Evolutionary conservation across 2,329 filamentous ascomycete species (phyloP), one percentile per base, ranked within the genome.

Genomic region (Juglanconis juglandina): DNA sequence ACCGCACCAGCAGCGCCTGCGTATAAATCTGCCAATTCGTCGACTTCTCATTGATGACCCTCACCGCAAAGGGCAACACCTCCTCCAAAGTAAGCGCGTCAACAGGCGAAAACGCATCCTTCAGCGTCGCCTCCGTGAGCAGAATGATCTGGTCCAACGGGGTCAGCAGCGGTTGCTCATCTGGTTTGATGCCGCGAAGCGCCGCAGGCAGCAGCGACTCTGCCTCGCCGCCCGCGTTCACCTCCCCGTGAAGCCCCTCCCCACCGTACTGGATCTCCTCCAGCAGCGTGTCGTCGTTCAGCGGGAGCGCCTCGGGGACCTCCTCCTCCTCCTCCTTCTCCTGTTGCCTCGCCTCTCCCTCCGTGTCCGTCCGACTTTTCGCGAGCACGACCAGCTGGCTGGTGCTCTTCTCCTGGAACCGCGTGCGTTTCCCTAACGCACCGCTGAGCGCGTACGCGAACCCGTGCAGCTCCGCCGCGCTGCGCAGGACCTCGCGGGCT

Each of bases 11-110:
- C 8, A 99, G 79, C 0, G 92, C 95, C 71, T 98, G 93, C 0
- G 95, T 97, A 71, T 98, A 98, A 39, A 97, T 88, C 72, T 98
- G 95, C 95, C 95, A 99, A 73, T 98, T 99, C 1, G 92, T 94
- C 50, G 90, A 90, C 66, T 94, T 93, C 63, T 95, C 92, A 8
- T 90, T 85, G 1, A 99, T 81, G 0, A 98, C 95, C 46, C 95
- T 86, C 1, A 88, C 89, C 0, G 95, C 95, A 71, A 94, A 99
- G 0, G 95, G 95, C 1, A 96, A 76, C 4, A 96, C 94, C 71
- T 98, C 92, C 75, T 98, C 93, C n/a, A 92, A 84, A 0, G 93
- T 98, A 1, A 99, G 79, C 0, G 90, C 88, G 71, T 98, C 89
- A 1, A 87, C 81, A 0, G 95, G 92, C 0, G 92, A 89, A 64